phyloP scores from a whole-genome alignment of 2,329 filamentous ascomycete genomes.

The Verticillium albo-atrum region DNA sequence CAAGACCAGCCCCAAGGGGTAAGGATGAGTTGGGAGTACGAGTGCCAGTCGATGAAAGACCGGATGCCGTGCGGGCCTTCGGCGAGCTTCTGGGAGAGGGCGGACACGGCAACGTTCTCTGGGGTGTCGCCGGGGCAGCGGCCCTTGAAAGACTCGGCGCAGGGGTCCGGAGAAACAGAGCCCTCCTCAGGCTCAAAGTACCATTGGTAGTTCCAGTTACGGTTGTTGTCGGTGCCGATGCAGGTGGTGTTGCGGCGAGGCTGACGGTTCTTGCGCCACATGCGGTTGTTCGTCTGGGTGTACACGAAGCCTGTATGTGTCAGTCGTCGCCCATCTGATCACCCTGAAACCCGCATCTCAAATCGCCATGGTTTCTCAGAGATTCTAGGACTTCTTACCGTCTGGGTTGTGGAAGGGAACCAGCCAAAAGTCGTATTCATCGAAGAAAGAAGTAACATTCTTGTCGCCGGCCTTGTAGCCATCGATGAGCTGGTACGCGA shows the following conservation, averaged over 20 bases:
- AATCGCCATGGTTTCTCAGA: not conserved
- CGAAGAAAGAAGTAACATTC: conserved; percentile 37
- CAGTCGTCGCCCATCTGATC: conserved; percentile 3
- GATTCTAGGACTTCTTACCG: conserved; percentile 23
- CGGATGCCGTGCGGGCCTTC: conserved; percentile 38
- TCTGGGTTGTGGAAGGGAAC: conserved; percentile 50
- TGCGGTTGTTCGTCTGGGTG: conserved; percentile 42
- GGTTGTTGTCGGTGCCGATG: conserved; percentile 46
- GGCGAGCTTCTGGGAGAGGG: conserved; percentile 38
- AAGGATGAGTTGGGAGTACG: conserved; percentile 51
- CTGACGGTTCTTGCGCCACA: conserved; percentile 51
- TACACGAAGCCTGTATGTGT: conserved; percentile 40
- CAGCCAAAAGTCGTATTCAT: conserved; percentile 57
- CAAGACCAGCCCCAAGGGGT: conserved; percentile 54
- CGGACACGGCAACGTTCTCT: conserved; percentile 42
- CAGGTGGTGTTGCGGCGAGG: conserved; percentile 33
- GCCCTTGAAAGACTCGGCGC: conserved; percentile 39
- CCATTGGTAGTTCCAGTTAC: conserved; percentile 47
- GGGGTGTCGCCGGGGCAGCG: conserved; percentile 35
- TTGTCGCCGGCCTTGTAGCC: conserved; percentile 32
- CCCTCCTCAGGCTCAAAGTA: conserved; percentile 20
- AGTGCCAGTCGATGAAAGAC: conserved; percentile 57
- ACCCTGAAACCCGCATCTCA: not conserved
- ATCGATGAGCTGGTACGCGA: conserved; percentile 32
- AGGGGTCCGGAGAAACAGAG: conserved; percentile 38